Conservation (phyloP, 768 basidiomycete species). For the Agrocybe pediades region DNA sequence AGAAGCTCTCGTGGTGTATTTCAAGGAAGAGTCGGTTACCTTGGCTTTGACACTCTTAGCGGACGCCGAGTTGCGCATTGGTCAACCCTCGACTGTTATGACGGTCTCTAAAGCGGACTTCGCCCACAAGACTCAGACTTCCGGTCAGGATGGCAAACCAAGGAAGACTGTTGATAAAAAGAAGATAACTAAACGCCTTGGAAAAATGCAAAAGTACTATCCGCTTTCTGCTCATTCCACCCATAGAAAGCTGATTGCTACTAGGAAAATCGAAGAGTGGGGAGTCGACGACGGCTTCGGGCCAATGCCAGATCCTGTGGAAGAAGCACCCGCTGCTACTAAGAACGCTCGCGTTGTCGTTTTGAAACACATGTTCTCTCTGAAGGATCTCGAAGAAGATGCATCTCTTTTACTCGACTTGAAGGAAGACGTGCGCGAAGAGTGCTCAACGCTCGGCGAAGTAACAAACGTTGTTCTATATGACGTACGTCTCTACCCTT, state of each 20-base stretch:
- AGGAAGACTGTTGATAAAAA: conserved; percentile 77
- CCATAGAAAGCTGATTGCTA: not conserved
- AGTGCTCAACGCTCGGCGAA: conserved; percentile 86
- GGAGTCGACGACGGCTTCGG: conserved; percentile 93
- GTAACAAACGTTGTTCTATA: conserved; percentile 96
- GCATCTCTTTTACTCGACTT: conserved; percentile 84
- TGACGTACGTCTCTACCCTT: conserved; percentile 63
- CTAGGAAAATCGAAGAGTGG: conserved; percentile 92
- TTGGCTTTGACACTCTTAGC: conserved; percentile 86
- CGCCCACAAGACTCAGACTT: conserved; percentile 58
- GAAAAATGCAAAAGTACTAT: conserved; percentile 82
- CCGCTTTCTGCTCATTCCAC: not conserved
- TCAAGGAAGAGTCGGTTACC: conserved; percentile 94
- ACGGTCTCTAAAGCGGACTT: conserved; percentile 78
- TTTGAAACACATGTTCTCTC: conserved; percentile 92
- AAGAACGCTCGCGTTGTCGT: conserved; percentile 83
- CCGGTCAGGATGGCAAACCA: conserved; percentile 46
- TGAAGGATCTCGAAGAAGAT: conserved; percentile 85
- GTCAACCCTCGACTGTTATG: conserved; percentile 75
- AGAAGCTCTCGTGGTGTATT: conserved; percentile 94
- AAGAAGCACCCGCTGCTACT: conserved; percentile 44
- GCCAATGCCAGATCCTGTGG: conserved; percentile 60
- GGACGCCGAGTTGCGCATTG: conserved; percentile 87
- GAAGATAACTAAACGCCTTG: conserved; percentile 71
- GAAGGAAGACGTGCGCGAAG: conserved; percentile 95